Evolutionary conservation across 2,329 filamentous ascomycete species (phyloP).

Genomic region (Fusarium metavorans): DNA sequence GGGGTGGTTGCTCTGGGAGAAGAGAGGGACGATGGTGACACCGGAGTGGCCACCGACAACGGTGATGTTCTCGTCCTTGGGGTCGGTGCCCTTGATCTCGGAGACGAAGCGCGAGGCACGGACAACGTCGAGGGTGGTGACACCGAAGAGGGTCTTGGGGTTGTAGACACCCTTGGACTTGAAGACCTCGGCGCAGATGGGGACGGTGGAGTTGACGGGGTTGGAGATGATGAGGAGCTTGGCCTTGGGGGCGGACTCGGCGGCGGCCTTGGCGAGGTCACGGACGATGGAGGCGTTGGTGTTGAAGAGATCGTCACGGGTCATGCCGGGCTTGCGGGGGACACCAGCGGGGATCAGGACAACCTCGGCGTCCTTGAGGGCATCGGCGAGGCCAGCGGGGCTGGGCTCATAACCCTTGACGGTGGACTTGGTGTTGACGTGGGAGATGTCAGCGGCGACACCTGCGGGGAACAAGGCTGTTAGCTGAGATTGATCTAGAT

Average conservation of each 20-base stretch:
- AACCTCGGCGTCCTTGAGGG: conserved; percentile 89
- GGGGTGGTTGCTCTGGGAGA: conserved; percentile 91
- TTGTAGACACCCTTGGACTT: conserved; percentile 97
- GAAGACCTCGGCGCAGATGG: conserved; percentile 97
- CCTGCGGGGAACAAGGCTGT: conserved; percentile 64
- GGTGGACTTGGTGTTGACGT: conserved; percentile 98
- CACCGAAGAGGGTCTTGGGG: conserved; percentile 98
- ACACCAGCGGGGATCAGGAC: conserved; percentile 98
- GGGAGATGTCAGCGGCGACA: conserved; percentile 97
- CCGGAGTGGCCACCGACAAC: conserved; percentile 98
- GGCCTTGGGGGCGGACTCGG: conserved; percentile 88
- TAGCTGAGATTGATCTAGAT: conserved; percentile 27
- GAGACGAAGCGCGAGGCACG: conserved; percentile 98
- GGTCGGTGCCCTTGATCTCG: conserved; percentile 91
- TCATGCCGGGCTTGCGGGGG: conserved; percentile 99
- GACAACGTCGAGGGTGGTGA: conserved; percentile 98
- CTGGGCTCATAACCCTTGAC: conserved; percentile 91
- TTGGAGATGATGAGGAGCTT: conserved; percentile 98
- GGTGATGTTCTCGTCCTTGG: conserved; percentile 91
- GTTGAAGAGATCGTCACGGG: conserved; percentile 99
- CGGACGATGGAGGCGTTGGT: conserved; percentile 99
- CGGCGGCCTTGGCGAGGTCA: conserved; percentile 95
- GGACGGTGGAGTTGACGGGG: conserved; percentile 99
- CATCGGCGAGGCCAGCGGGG: conserved; percentile 78
- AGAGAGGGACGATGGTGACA: conserved; percentile 97